Conservation (phyloP, 1,284 basidiomycete species). For the Trametes hirsuta region DNA sequence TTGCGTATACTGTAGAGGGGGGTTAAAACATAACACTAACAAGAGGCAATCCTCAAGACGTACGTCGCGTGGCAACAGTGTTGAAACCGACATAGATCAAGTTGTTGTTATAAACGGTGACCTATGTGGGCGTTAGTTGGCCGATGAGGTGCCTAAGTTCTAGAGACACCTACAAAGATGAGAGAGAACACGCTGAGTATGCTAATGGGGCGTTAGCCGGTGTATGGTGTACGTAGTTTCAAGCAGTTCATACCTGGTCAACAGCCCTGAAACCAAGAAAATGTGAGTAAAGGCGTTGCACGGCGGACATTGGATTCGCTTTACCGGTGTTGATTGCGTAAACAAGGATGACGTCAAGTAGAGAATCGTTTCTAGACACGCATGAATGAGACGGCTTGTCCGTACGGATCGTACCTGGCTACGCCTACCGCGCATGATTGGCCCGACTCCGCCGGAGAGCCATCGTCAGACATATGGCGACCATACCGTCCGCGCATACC, state of each 20-base stretch:
- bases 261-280: background rate
- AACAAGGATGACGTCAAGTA: background rate
- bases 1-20: background rate
- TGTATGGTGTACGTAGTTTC: background rate
- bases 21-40: no score
- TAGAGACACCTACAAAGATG: background rate
- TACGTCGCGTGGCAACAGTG: background rate
- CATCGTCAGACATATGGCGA: background rate
- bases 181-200: background rate
- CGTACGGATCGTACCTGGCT: no score
- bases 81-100: background rate
- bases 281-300: background rate
- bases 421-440: background rate
- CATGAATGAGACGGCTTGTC: no score
- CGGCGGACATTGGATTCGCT: background rate
- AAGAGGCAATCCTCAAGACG: background rate
- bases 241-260: background rate
- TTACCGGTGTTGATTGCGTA: background rate
- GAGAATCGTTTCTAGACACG: background rate
- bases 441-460: background rate
- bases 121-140: background rate
- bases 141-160: background rate
- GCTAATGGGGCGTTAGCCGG: background rate
- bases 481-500: background rate
- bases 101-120: background rate